Percentiles rank a stretch among this genome's conserved stretches.
Conservation (phyloP, 2,329 filamentous ascomycete species). For the Colletotrichum shisoi region DNA sequence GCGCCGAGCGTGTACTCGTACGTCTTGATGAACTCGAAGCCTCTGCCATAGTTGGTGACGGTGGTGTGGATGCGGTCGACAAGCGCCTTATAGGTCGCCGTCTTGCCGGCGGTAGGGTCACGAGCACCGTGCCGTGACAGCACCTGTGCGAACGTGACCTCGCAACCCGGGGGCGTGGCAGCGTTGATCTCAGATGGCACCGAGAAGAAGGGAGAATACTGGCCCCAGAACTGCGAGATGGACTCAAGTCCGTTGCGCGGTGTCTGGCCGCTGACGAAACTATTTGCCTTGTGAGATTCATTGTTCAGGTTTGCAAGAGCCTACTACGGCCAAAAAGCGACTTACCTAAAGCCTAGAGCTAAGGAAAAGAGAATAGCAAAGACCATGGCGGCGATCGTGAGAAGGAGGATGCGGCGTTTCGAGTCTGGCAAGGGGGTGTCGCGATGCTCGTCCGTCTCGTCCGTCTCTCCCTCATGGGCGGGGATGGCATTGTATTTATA, state of each 20-base stretch:
- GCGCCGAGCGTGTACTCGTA: slow-evolving; percentile 76
- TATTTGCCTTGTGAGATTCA: slow-evolving; percentile 17
- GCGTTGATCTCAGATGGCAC: slow-evolving; percentile 71
- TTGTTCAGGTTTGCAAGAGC: not conserved
- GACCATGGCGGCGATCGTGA: slow-evolving; percentile 41
- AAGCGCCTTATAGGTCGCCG: slow-evolving; percentile 67
- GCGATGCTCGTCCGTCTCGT: slow-evolving; percentile 25
- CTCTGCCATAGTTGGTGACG: slow-evolving; percentile 65
- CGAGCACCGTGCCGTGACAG: slow-evolving; percentile 86
- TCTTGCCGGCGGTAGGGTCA: slow-evolving; percentile 77
- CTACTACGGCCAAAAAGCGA: not conserved
- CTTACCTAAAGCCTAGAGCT: slow-evolving; percentile 32
- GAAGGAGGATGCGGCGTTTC: slow-evolving; percentile 39
- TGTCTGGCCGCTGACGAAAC: slow-evolving; percentile 37
- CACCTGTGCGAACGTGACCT: slow-evolving; percentile 79
- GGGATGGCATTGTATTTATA: slow-evolving; percentile 47
- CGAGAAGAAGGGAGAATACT: slow-evolving; percentile 85
- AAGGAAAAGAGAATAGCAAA: slow-evolving; percentile 29
- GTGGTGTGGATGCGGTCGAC: slow-evolving; percentile 70
- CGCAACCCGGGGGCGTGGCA: slow-evolving; percentile 71
- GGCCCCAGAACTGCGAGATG: slow-evolving; percentile 78
- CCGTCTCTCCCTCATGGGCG: slow-evolving; percentile 22
- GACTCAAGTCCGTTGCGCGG: slow-evolving; percentile 10
- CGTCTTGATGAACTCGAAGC: slow-evolving; percentile 73
- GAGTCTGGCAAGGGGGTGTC: slow-evolving; percentile 36